Conservation (phyloP, 2,329 filamentous ascomycete genomes). For the Fusarium austroafricanum region DNA sequence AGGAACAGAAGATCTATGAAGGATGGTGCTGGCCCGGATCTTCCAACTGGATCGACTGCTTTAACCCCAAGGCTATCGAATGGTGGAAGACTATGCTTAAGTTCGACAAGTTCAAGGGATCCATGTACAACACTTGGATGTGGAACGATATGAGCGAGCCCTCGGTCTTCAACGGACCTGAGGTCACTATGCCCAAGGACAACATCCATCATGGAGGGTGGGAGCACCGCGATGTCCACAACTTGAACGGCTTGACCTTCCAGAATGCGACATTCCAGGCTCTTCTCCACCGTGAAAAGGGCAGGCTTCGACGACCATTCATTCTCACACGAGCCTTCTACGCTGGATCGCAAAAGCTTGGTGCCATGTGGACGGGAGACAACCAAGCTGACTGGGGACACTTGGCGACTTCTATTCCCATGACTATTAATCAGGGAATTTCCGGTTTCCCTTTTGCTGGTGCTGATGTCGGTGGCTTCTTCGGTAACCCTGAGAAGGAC, state of each 20-base stretch:
- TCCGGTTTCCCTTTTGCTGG: constrained; percentile 94
- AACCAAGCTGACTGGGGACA: constrained; percentile 96
- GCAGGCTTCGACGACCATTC: constrained; percentile 87
- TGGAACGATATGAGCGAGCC: constrained; percentile 99
- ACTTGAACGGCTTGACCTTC: constrained; percentile 94
- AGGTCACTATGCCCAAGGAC: constrained; percentile 99
- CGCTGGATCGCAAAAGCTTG: constrained; percentile 86
- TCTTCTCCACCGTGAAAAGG: constrained; percentile 84
- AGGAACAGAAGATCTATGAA: constrained; percentile 88
- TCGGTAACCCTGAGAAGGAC: constrained; percentile 94
- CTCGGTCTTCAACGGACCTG: constrained; percentile 97
- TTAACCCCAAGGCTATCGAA: constrained; percentile 88
- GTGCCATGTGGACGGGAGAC: constrained; percentile 99
- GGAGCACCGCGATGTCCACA: constrained; percentile 98
- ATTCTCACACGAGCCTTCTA: constrained; percentile 94
- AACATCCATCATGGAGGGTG: constrained; percentile 91
- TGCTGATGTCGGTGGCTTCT: constrained; percentile 97
- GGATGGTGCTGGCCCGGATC: constrained; percentile 99
- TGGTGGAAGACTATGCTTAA: constrained; percentile 95
- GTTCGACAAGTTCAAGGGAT: constrained; percentile 88
- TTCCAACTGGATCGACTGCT: constrained; percentile 95
- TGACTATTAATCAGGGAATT: constrained; percentile 93
- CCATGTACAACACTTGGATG: constrained; percentile 86
- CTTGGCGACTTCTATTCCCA: constrained; percentile 88
- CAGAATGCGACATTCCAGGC: constrained; percentile 94